Evolutionary conservation across 495 filamentous ascomycete species (phyloP).

Genomic region (Tuber microsphaerosporum): DNA sequence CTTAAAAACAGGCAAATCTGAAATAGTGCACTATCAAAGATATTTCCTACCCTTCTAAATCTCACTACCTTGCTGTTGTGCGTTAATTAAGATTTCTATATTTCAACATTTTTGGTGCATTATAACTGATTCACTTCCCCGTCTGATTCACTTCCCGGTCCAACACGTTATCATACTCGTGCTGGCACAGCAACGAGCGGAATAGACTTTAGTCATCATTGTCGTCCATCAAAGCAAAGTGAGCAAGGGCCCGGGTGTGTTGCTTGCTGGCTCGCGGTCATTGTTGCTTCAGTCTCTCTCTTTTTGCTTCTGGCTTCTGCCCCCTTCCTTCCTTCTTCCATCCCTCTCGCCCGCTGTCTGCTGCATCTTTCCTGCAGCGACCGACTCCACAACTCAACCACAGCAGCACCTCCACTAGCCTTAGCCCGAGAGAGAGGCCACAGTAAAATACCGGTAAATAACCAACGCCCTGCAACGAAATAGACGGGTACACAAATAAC

Average conservation of each 20-base stretch:
- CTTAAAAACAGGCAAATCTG: too few relatives aligned
- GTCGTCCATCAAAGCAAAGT: neutral
- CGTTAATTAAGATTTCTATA: too few relatives aligned
- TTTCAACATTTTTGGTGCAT: too few relatives aligned
- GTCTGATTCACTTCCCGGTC: too few relatives aligned
- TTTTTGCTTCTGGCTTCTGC: neutral
- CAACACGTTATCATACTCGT: too few relatives aligned
- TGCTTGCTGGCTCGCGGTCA: neutral
- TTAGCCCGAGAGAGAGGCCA: conserved; percentile 10
- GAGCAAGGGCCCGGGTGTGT: neutral
- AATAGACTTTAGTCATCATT: neutral
- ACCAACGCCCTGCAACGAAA: conserved; percentile 1
- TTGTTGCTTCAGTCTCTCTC: neutral
- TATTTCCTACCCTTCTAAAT: too few relatives aligned
- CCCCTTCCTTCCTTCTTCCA: conserved; percentile 14
- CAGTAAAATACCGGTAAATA: conserved; percentile 15
- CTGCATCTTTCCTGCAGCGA: conserved; percentile 22
- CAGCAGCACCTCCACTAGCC: conserved; percentile 16
- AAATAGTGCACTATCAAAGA: too few relatives aligned
- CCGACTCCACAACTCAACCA: conserved; percentile 20
- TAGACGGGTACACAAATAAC: neutral
- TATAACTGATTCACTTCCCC: too few relatives aligned
- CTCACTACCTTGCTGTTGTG: too few relatives aligned
- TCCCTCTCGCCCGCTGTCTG: conserved; percentile 16
- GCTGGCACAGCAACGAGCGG: neutral